Conservation (phyloP, 2,329 filamentous ascomycete species). For the Hypoxylon sp. region DNA sequence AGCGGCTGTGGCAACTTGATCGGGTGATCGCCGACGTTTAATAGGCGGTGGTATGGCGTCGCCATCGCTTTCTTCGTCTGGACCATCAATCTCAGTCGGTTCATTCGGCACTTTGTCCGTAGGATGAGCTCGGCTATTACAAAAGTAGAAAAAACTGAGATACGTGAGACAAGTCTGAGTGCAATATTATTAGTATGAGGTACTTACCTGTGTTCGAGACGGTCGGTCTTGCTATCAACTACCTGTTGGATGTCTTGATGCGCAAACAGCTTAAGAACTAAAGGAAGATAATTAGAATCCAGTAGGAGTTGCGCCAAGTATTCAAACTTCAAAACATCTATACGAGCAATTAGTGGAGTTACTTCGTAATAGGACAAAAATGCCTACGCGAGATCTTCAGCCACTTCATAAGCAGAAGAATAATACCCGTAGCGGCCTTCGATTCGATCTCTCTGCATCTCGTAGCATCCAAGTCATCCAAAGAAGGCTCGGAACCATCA, state of each 20-base stretch:
- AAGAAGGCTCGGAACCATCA: constrained; percentile 65
- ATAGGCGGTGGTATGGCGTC: constrained; percentile 91
- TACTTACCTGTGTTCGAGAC: constrained; percentile 81
- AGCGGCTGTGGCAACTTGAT: constrained; percentile 51
- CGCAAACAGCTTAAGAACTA: constrained; percentile 93
- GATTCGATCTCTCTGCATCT: constrained; percentile 88
- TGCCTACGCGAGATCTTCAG: constrained; percentile 91
- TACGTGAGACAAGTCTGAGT: constrained; percentile 43
- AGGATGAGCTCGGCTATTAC: constrained; percentile 66
- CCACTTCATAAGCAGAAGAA: constrained; percentile 95
- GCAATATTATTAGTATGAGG: neutral
- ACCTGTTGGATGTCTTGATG: constrained; percentile 94
- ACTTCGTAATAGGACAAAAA: neutral
- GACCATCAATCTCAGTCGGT: constrained; percentile 54
- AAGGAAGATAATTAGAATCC: constrained; percentile 93
- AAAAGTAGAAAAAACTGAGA: constrained; percentile 89
- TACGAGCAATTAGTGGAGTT: constrained; percentile 39
- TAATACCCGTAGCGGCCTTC: constrained; percentile 91
- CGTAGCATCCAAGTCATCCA: constrained; percentile 86
- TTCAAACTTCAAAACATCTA: constrained; percentile 95
- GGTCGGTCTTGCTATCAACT: constrained; percentile 87
- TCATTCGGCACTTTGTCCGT: constrained; percentile 51
- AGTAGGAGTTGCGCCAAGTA: constrained; percentile 93
- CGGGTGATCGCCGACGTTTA: constrained; percentile 68
- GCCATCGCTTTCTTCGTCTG: constrained; percentile 73